phyloP scores from a whole-genome alignment of 208 protist genomes.

The Trypanosoma conorhini region DNA sequence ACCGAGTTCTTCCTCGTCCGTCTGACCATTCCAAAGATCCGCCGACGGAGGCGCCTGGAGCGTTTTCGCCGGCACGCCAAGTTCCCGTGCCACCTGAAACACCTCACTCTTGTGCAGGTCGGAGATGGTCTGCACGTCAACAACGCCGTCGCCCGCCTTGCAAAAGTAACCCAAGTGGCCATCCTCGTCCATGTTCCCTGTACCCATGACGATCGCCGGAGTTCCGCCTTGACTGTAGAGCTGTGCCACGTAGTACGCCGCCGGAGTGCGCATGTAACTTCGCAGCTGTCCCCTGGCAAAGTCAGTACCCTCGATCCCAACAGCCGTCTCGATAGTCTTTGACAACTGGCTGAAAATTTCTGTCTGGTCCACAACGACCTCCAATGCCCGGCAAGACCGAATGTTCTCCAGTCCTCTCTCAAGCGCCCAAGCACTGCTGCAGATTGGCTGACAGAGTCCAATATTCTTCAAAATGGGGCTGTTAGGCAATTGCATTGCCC shows the following conservation, averaged over 20 bases:
- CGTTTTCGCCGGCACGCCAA: slow-evolving; percentile 85
- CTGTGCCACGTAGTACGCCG: slow-evolving; percentile 94
- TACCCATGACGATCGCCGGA: slow-evolving; percentile 95
- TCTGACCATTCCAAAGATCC: slow-evolving; percentile 96
- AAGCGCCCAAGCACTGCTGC: slow-evolving; percentile 90
- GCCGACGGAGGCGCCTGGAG: slow-evolving; percentile 90
- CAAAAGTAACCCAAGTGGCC: slow-evolving; percentile 97
- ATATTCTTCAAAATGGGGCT: slow-evolving; percentile 91
- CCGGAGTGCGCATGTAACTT: slow-evolving; percentile 95
- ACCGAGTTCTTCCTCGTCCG: slow-evolving; percentile 96
- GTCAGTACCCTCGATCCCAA: slow-evolving; percentile 70
- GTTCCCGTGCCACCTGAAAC: slow-evolving; percentile 71
- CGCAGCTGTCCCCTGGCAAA: slow-evolving; percentile 94
- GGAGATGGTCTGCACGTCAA: slow-evolving; percentile 95
- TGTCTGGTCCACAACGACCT: slow-evolving; percentile 94
- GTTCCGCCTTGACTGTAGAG: slow-evolving; percentile 80
- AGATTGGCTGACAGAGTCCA: slow-evolving; percentile 94
- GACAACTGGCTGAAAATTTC: slow-evolving; percentile 75
- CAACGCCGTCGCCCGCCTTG: slow-evolving; percentile 97
- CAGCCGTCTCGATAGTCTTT: slow-evolving; percentile 56
- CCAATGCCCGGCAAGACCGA: slow-evolving; percentile 68
- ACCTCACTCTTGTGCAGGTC: slow-evolving; percentile 97
- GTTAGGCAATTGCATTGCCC: slow-evolving; percentile 47
- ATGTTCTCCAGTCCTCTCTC: slow-evolving; percentile 86
- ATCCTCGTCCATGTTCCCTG: slow-evolving; percentile 97